Evolutionary conservation across 2,329 filamentous ascomycete species (phyloP).

Genomic region (Cercospora sp.): DNA sequence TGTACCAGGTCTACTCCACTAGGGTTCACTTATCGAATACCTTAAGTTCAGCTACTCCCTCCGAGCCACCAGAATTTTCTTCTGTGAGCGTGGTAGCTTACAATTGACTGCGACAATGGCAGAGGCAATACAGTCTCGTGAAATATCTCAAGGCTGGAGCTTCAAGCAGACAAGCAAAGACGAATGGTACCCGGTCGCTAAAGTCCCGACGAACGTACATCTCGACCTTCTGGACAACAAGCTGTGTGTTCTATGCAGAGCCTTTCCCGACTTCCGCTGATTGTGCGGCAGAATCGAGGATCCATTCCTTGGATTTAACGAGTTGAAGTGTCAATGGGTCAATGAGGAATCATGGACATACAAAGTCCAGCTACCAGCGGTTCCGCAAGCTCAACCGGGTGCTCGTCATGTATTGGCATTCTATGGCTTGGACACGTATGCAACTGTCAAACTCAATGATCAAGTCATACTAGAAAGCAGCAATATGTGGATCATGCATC

Average conservation of each 20-base stretch:
- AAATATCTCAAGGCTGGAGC: conserved; percentile 45
- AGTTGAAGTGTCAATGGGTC: conserved; percentile 52
- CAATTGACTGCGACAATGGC: conserved; percentile 17
- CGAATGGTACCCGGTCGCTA: conserved; percentile 48
- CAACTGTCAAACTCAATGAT: conserved; percentile 58
- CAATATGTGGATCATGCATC: conserved; percentile 65
- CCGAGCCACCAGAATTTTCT: not conserved
- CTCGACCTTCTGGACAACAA: conserved; percentile 50
- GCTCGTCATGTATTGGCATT: conserved; percentile 56
- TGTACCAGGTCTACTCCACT: not conserved
- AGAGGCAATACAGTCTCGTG: conserved; percentile 27
- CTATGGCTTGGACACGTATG: conserved; percentile 65
- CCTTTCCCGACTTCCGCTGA: conserved; percentile 12
- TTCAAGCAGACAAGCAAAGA: conserved; percentile 48
- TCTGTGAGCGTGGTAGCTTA: not conserved
- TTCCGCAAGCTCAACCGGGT: conserved; percentile 34
- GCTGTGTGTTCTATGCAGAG: conserved; percentile 38
- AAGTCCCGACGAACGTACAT: conserved; percentile 52
- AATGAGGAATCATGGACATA: conserved; percentile 52
- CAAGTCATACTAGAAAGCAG: conserved; percentile 55
- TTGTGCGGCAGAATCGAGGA: conserved; percentile 47
- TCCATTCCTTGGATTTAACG: conserved; percentile 54
- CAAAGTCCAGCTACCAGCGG: conserved; percentile 43
- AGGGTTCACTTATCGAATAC: not conserved
- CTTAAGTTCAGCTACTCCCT: not conserved